These are phyloP conservation scores for Aspergillus clavatus DNA, from an alignment of 2,329 filamentous ascomycete species.

Conservation along the genomic window DNA sequence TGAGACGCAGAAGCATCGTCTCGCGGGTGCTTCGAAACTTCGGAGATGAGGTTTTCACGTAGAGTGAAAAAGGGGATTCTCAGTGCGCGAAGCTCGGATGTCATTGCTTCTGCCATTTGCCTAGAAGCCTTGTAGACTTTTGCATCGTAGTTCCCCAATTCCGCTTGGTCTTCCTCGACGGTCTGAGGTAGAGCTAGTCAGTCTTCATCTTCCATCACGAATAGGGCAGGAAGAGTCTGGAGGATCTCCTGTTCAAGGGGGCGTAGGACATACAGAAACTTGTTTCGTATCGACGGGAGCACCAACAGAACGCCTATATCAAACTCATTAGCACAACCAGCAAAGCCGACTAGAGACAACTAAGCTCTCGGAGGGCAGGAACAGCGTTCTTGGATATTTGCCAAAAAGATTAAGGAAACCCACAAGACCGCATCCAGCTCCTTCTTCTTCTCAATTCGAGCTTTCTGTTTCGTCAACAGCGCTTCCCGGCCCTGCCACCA, in stretches of 20 bases:
- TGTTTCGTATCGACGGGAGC: constrained; percentile 34
- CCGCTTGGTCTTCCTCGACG: constrained; percentile 47
- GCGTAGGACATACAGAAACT: constrained; percentile 25
- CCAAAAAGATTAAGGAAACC: no score
- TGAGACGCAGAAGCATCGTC: neutral
- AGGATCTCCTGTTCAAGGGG: neutral
- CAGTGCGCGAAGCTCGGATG: constrained; percentile 50
- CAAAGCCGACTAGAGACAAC: no score
- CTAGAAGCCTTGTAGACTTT: constrained; percentile 59
- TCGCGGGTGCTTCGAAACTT: constrained; percentile 3
- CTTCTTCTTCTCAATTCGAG: constrained; percentile 49
- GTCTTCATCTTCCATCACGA: neutral
- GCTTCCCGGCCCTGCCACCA: constrained; percentile 55
- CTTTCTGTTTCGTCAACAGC: constrained; percentile 49
- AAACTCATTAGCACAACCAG: neutral
- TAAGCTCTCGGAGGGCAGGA: no score
- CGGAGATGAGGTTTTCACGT: constrained; percentile 39
- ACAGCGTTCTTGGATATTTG: no score
- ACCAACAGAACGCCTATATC: constrained; percentile 43
- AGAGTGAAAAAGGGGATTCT: constrained; percentile 60
- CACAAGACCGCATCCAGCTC: constrained; percentile 53
- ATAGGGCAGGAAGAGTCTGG: no score
- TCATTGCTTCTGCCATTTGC: constrained; percentile 57
- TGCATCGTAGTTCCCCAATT: constrained; percentile 55
- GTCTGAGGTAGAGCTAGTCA: constrained; percentile 29